A percentile compares a stretch with the other conserved stretches of the same genome.
Conservation (phyloP, 176 grass and related monocot species). For the Stipa capillata region DNA sequence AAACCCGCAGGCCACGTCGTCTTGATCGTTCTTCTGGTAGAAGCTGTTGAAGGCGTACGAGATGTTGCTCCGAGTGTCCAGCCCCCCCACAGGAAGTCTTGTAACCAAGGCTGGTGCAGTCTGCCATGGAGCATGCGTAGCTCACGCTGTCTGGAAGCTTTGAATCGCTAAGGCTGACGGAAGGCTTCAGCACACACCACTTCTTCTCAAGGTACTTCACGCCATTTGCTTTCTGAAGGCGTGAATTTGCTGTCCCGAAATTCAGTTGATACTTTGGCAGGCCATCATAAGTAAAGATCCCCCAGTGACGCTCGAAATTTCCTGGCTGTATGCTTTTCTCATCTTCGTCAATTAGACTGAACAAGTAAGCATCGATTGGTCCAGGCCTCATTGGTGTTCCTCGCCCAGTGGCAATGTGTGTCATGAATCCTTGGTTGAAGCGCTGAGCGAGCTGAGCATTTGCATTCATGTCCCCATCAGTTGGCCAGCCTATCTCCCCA, state of each 20-base stretch:
- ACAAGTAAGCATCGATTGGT: conserved; percentile 70
- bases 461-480: conserved; percentile 79
- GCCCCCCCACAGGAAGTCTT: conserved; percentile 72
- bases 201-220: conserved; percentile 81
- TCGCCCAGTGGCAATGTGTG: conserved; percentile 46
- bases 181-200: conserved; percentile 94
- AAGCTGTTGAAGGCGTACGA: conserved; percentile 90
- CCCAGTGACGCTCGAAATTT: conserved; percentile 98
- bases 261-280: conserved; percentile 76
- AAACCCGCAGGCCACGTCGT: conserved; percentile 87
- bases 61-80: conserved; percentile 69
- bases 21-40: conserved; percentile 98
- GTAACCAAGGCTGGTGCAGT: conserved; percentile 93
- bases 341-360: conserved; percentile 95
- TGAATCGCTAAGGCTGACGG: conserved; percentile 27
- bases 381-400: conserved; percentile 82
- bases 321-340: conserved; percentile 96
- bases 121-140: conserved; percentile 74
- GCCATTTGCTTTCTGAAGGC: conserved; percentile 35
- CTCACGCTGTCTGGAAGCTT: conserved; percentile 47
- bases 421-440: conserved; percentile 97
- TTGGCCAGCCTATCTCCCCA: conserved; percentile 91
- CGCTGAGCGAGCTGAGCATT: conserved; percentile 63
- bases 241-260: conserved; percentile 36
- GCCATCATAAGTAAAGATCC: conserved; percentile 83